Evolutionary conservation across 805 yeast genomes (phyloP), one percentile per base, ranked within the genome.

Genomic region (Suhomyces vadensis): DNA sequence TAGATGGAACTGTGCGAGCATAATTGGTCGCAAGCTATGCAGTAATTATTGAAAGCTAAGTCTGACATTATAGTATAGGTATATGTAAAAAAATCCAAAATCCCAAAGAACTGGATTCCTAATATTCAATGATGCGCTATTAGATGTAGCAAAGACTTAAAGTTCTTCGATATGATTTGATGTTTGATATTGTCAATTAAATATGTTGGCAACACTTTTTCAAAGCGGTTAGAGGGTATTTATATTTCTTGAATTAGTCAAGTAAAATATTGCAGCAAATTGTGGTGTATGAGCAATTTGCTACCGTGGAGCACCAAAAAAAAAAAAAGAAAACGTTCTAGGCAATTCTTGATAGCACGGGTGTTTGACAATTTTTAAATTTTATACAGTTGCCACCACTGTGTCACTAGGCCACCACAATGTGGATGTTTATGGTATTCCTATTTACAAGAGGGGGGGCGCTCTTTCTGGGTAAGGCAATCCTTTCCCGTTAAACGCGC

Each of bases 41-140:
- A 67, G 51, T 64, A 67, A 52, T 67, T 64, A 48, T 67, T 65
- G 50, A 67, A 67, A 33, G 78, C 64, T 77, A 74, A 52, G 42
- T 50, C 54, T 20, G 50, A 43, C 54, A 51, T 51, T 29, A 20
- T 17, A 31, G 22, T 17, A 14, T 29, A 8, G 9, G 10, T 29
- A 8, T 8, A 11, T 29, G 33, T 11, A 26, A 29, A 17, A 27
- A 14, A 14, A 29, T 29, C 9, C 14, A 29, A 29, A 29, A 8
- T 29, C 8, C 33, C 33, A 29, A 29, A n/a, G 5, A 29, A 29
- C 16, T 29, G 20, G 33, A 16, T 29, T 16, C 20, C 20, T n/a
- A 29, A 29, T 29, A 29, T 16, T 29, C 20, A 8, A 17, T 29
- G n/a, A 14, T 20, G 33, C 16, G 33, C 33, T 29, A 9, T 13